Percentiles rank a stretch among this genome's conserved stretches.
Conservation (phyloP, 495 filamentous ascomycete genomes). For the Aspergillus incahuasiensis region DNA sequence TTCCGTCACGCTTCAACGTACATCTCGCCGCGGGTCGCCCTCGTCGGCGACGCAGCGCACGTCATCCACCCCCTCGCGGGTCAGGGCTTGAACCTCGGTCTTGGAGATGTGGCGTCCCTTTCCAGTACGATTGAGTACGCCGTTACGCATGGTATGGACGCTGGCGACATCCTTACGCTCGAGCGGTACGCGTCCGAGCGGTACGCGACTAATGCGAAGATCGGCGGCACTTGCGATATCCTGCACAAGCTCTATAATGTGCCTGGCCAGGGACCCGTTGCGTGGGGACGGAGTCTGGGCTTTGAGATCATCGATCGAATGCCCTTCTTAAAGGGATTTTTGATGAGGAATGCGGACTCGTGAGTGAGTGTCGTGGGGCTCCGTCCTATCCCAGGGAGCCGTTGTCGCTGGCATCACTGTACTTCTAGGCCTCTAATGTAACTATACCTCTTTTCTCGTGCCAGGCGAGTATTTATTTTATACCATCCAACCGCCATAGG, state of each 20-base stretch:
- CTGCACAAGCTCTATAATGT: slow-evolving; percentile 87
- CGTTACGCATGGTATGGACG: slow-evolving; percentile 77
- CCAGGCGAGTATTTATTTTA: neutral
- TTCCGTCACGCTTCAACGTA: slow-evolving; percentile 91
- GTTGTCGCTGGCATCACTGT: neutral
- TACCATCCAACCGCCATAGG: too few relatives aligned
- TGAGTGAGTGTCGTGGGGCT: neutral
- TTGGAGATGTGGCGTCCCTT: slow-evolving; percentile 78
- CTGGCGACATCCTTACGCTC: slow-evolving; percentile 67
- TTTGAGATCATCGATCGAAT: slow-evolving; percentile 72
- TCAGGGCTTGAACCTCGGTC: slow-evolving; percentile 90
- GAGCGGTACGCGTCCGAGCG: slow-evolving; percentile 75
- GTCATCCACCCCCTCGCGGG: slow-evolving; percentile 92
- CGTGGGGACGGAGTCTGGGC: slow-evolving; percentile 71
- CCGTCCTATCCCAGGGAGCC: neutral
- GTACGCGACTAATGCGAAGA: slow-evolving; percentile 75
- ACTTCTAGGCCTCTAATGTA: neutral
- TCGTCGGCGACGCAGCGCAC: slow-evolving; percentile 92
- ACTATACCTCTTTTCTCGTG: neutral
- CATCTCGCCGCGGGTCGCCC: slow-evolving; percentile 77
- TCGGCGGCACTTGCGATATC: slow-evolving; percentile 88
- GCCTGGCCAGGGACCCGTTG: slow-evolving; percentile 63
- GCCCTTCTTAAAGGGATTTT: slow-evolving; percentile 70
- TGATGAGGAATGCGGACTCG: slow-evolving; percentile 86
- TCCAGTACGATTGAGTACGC: slow-evolving; percentile 69